Percentiles rank a stretch among this genome's conserved stretches.
These are phyloP conservation scores for Amphibolis antarctica DNA, from an alignment of 106 monocot species.

Conservation along the genomic window DNA sequence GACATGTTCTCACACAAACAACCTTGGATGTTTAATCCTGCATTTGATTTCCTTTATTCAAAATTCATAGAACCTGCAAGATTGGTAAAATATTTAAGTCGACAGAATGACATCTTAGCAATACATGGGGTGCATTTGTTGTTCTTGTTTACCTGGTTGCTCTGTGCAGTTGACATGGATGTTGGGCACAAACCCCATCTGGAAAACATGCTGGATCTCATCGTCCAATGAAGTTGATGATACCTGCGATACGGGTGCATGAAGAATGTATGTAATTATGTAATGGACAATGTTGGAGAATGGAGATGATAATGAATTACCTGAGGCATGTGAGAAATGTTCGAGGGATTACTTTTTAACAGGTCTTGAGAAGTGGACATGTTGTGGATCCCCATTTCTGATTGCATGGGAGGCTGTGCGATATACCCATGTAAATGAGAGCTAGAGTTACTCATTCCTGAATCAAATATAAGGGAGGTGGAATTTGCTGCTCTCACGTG, in stretches of 20 bases:
- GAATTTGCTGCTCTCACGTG: conserved; percentile 15
- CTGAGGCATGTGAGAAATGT: conserved; percentile 23
- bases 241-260: conserved; percentile 9
- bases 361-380: conserved; percentile 12
- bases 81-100: neutral
- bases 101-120: neutral
- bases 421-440: conserved; percentile 12
- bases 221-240: conserved; percentile 30
- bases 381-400: conserved; percentile 15
- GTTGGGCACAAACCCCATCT: conserved; percentile 20
- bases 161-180: conserved; percentile 1
- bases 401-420: conserved; percentile 15
- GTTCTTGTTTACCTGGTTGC: conserved; percentile 11
- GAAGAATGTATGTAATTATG: neutral
- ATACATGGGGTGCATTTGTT: neutral
- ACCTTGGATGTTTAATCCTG: neutral
- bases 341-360: conserved; percentile 11
- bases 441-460: conserved; percentile 9
- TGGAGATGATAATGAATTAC: conserved; percentile 3
- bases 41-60: neutral
- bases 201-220: conserved; percentile 24
- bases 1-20: neutral
- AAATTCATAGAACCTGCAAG: neutral
- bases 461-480: conserved; percentile 2
- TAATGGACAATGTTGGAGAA: neutral